A percentile compares a stretch with the other conserved stretches of the same genome.
phyloP scores from a whole-genome alignment of 768 basidiomycete genomes.

The Suillus brevipes region DNA sequence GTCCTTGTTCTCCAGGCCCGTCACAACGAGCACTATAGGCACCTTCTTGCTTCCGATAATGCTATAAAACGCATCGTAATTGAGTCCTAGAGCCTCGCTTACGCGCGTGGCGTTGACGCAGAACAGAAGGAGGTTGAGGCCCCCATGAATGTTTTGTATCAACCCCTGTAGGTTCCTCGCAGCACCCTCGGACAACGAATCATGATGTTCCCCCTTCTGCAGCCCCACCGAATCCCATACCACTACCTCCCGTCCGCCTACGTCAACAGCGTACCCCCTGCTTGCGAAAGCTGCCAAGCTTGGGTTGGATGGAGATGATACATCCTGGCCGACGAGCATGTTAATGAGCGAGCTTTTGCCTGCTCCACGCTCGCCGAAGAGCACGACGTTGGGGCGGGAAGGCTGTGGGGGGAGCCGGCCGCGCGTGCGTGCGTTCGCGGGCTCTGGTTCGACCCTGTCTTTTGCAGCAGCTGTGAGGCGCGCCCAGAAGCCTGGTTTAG shows the following conservation, averaged over 20 bases:
- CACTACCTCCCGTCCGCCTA: conserved; percentile 21
- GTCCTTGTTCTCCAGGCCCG: conserved; percentile 36
- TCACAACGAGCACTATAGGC: conserved; percentile 35
- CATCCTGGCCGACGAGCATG: conserved; percentile 31
- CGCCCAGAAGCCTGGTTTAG: conserved; percentile 4
- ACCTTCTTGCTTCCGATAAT: conserved; percentile 37
- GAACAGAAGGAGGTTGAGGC: conserved; percentile 33
- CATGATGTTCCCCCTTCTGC: conserved; percentile 28
- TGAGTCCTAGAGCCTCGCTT: conserved; percentile 25
- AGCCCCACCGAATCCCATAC: conserved; percentile 38
- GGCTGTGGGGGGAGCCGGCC: conserved; percentile 2
- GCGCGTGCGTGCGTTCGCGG: not conserved
- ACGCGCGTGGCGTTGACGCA: conserved; percentile 34
- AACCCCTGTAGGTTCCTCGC: conserved; percentile 34
- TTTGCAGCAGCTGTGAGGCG: not conserved
- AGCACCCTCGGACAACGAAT: conserved; percentile 32
- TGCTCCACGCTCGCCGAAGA: conserved; percentile 45
- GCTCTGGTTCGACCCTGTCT: not conserved
- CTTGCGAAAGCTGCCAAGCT: conserved; percentile 37
- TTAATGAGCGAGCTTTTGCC: conserved; percentile 50
- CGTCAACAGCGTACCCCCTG: conserved; percentile 21
- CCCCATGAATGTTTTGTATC: conserved; percentile 34
- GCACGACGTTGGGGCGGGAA: conserved; percentile 31
- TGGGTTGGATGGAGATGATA: conserved; percentile 32
- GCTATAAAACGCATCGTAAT: conserved; percentile 33